Conservation (phyloP, 768 basidiomycete species). For the Mycena vulgaris region DNA sequence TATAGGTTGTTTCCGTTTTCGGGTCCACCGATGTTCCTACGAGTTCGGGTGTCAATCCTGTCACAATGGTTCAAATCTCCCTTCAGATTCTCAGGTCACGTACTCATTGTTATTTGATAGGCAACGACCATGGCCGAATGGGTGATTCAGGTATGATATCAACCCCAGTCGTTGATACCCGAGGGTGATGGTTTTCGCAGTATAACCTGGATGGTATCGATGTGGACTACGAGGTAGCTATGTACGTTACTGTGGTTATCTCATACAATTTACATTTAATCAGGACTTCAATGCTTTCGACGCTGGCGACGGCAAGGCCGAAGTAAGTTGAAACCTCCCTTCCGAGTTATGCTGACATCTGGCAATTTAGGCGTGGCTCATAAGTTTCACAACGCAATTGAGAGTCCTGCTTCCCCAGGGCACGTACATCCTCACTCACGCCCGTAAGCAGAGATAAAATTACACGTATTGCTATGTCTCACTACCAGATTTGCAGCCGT, state of each 20-base stretch:
- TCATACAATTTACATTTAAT: background rate
- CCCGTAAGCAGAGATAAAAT: conserved; percentile 55
- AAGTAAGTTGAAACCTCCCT: conserved; percentile 17
- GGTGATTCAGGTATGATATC: too few species aligned
- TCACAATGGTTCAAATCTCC: conserved; percentile 53
- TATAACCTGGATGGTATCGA: conserved; percentile 79
- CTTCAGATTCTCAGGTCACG: background rate
- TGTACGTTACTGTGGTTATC: background rate
- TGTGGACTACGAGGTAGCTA: conserved; percentile 74
- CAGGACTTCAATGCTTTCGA: conserved; percentile 72
- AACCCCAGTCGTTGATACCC: too few species aligned
- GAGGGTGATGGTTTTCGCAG: too few species aligned
- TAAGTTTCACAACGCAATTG: conserved; percentile 67
- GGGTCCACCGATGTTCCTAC: conserved; percentile 75
- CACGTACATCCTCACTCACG: conserved; percentile 68
- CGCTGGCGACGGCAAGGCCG: conserved; percentile 24
- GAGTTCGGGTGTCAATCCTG: conserved; percentile 67
- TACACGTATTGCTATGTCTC: background rate
- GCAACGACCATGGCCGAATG: conserved; percentile 78
- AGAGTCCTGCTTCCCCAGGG: conserved; percentile 64
- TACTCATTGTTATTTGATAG: background rate
- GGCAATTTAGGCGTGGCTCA: conserved; percentile 62
- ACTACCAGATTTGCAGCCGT: conserved; percentile 55
- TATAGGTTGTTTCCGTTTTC: conserved; percentile 79
- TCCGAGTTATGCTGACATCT: conserved; percentile 62